phyloP scores from a whole-genome alignment of 352 stramenopile genomes.

The Saprolegnia parasitica region DNA sequence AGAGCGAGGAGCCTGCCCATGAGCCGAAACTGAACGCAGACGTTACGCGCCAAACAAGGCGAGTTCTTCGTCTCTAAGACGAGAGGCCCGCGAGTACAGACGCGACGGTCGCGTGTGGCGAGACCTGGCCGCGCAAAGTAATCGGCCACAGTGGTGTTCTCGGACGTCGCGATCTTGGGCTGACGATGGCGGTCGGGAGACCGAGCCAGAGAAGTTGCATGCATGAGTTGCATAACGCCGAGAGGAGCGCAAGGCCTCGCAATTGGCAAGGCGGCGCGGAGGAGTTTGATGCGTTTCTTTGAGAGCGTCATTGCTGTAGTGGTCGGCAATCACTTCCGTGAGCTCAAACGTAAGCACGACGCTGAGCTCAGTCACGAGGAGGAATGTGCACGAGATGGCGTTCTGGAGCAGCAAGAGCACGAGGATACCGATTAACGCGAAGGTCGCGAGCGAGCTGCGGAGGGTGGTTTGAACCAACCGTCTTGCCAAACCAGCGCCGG shows the following conservation, averaged over 20 bases:
- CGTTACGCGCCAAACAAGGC: neutral
- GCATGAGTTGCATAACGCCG: neutral
- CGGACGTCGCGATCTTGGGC: neutral
- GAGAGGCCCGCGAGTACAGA: neutral
- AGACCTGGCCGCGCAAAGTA: neutral
- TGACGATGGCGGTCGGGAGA: neutral
- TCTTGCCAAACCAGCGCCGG: neutral
- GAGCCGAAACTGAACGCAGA: neutral
- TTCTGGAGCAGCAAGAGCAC: neutral
- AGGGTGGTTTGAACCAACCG: neutral
- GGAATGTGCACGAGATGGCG: neutral
- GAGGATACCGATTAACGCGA: neutral
- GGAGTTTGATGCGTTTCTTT: neutral
- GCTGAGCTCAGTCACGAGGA: neutral
- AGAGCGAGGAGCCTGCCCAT: slow-evolving; percentile 13
- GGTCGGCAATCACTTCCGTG: neutral
- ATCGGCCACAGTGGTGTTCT: neutral
- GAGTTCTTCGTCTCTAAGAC: neutral
- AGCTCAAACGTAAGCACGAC: neutral
- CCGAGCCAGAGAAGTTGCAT: neutral
- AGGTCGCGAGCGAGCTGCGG: neutral
- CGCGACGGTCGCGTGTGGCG: neutral
- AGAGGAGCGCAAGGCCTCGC: neutral
- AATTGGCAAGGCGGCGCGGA: neutral
- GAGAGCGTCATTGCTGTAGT: neutral